These are phyloP conservation scores for Aaosphaeria arxii DNA, from an alignment of 2,329 filamentous ascomycete genomes.

Conservation along the genomic window DNA sequence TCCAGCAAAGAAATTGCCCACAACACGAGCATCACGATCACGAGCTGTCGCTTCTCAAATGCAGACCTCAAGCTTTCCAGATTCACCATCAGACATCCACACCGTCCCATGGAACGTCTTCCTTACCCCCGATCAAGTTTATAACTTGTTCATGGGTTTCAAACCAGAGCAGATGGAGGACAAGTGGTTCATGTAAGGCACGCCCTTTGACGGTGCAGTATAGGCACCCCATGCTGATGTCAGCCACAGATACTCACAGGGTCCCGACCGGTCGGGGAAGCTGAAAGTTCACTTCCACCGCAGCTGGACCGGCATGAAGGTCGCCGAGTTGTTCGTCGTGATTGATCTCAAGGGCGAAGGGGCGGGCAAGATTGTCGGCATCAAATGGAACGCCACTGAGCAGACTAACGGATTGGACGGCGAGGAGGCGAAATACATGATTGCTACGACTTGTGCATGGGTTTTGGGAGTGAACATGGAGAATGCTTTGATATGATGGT, in stretches of 20 bases:
- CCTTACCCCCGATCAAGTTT: conserved; percentile 26
- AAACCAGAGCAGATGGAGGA: conserved; percentile 19
- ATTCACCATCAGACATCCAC: conserved; percentile 1
- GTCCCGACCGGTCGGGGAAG: conserved; percentile 29
- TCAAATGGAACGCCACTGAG: conserved; percentile 31
- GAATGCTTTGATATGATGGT: conserved; percentile 23
- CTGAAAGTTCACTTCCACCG: conserved; percentile 34
- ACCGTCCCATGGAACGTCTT: conserved; percentile 30
- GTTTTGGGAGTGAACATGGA: conserved; percentile 35
- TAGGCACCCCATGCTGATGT: too few species aligned
- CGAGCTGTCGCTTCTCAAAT: conserved; percentile 12
- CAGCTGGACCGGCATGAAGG: conserved; percentile 30
- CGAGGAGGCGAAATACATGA: conserved; percentile 27
- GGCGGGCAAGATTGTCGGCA: conserved; percentile 31
- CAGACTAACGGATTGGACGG: conserved; percentile 24
- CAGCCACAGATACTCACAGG: conserved; percentile 21
- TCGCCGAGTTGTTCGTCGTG: conserved; percentile 32
- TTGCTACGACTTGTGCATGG: conserved; percentile 20
- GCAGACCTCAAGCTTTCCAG: conserved; percentile 17
- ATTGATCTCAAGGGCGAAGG: conserved; percentile 33
- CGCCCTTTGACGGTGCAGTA: not conserved
- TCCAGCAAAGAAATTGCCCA: too few species aligned
- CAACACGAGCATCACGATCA: not conserved
- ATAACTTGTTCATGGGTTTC: conserved; percentile 27
- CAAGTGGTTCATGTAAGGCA: conserved; percentile 26